These are phyloP conservation scores for Ophiostoma sp. DNA, from an alignment of 2,329 filamentous ascomycete genomes.

Conservation along the genomic window DNA sequence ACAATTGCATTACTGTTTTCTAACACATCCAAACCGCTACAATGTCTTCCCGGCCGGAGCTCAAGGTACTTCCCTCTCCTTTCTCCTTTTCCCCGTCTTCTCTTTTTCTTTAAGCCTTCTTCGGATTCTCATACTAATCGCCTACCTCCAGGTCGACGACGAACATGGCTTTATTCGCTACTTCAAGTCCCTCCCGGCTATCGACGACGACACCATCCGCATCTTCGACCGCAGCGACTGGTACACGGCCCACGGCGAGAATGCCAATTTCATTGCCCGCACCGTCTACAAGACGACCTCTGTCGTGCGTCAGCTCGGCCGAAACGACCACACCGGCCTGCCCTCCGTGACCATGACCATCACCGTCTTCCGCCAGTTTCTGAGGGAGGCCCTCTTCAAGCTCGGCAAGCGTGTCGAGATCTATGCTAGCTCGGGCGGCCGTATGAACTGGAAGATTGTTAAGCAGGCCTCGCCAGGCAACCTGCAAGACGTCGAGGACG, in stretches of 20 bases:
- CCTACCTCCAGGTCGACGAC: conserved; percentile 73
- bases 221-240: conserved; percentile 94
- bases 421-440: conserved; percentile 71
- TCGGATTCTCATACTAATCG: background rate
- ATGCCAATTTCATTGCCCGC: conserved; percentile 80
- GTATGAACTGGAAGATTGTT: conserved; percentile 86
- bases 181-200: conserved; percentile 79
- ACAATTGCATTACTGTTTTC: background rate
- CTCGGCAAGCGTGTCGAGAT: conserved; percentile 90
- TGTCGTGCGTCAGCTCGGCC: conserved; percentile 85
- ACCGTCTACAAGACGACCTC: conserved; percentile 97
- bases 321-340: conserved; percentile 78
- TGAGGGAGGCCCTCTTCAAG: conserved; percentile 89
- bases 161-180: conserved; percentile 96
- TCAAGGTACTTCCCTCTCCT: conserved; percentile 56
- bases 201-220: conserved; percentile 73
- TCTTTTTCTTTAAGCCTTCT: background rate
- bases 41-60: conserved; percentile 71
- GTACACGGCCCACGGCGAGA: conserved; percentile 88
- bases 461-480: conserved; percentile 97
- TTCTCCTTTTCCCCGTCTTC: background rate
- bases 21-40: conserved; percentile 32
- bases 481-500: conserved; percentile 94
- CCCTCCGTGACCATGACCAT: conserved; percentile 93
- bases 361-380: conserved; percentile 93